A percentile compares a stretch with the other conserved stretches of the same genome.
Evolutionary conservation across 345 rosid species (phyloP).

Genomic region (Noccaea caerulescens): DNA sequence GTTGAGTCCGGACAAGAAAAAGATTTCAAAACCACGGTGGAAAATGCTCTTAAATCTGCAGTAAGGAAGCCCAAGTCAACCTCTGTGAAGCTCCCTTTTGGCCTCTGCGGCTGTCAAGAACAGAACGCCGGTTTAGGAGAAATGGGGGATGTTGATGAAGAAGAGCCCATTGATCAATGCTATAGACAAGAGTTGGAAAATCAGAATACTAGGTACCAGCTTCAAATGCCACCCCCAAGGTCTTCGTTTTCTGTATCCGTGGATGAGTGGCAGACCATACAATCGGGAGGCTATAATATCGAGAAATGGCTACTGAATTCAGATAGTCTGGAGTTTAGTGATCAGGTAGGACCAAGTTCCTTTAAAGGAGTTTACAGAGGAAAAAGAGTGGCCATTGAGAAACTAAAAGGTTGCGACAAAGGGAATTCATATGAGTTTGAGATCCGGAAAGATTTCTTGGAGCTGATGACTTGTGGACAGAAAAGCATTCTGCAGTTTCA

Average conservation of each 20-base stretch:
- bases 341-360: constrained; percentile 66
- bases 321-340: constrained; percentile 73
- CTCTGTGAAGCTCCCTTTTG: constrained; percentile 86
- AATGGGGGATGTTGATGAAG: constrained; percentile 76
- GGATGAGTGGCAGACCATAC: constrained; percentile 93
- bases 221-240: constrained; percentile 72
- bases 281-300: constrained; percentile 66
- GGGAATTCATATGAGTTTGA: constrained; percentile 84
- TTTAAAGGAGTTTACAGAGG: constrained; percentile 83
- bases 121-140: constrained; percentile 63
- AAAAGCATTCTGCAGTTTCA: constrained; percentile 75
- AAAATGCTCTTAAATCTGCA: constrained; percentile 72
- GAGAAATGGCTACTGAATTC: constrained; percentile 81
- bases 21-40: constrained; percentile 57
- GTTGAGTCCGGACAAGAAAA: constrained; percentile 70
- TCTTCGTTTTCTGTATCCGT: constrained; percentile 69
- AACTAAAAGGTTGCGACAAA: constrained; percentile 94
- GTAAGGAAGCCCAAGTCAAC: constrained; percentile 66
- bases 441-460: constrained; percentile 81
- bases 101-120: constrained; percentile 97
- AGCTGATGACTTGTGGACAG: constrained; percentile 93
- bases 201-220: constrained; percentile 57
- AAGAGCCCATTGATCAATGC: constrained; percentile 59
- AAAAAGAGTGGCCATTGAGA: constrained; percentile 79
- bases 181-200: constrained; percentile 58